Percentiles rank a stretch among this genome's conserved stretches.
Conservation (phyloP, 345 rosid genomes). For the Brassica juncea region DNA sequence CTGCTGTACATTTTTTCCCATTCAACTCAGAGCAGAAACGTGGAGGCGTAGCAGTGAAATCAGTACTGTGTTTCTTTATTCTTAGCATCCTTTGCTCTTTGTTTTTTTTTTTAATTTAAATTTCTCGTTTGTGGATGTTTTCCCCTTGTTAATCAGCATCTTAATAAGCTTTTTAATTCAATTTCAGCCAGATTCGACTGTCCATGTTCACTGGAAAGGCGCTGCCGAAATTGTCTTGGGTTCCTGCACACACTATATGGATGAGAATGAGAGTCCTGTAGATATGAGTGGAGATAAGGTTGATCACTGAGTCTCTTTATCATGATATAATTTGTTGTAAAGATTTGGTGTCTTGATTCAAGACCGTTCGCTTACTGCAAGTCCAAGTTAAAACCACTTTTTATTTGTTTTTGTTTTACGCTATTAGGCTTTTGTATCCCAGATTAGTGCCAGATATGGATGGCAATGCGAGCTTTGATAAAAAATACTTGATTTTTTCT, state of each 20-base stretch:
- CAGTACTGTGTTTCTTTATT: constrained; percentile 45
- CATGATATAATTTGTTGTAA: background rate
- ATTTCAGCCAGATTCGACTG: constrained; percentile 61
- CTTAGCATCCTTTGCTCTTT: background rate
- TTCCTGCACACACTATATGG: constrained; percentile 70
- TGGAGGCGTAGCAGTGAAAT: constrained; percentile 79
- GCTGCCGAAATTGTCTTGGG: constrained; percentile 94
- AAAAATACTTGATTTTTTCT: background rate
- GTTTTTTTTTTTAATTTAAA: background rate
- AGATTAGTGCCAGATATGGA: constrained; percentile 15
- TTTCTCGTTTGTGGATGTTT: constrained; percentile 9
- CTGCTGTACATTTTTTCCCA: constrained; percentile 76
- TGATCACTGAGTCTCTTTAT: constrained; percentile 10
- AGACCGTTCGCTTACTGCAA: constrained; percentile 3
- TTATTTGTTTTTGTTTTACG: background rate
- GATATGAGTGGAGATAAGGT: constrained; percentile 75
- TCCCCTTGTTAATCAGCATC: background rate
- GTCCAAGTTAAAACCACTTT: background rate
- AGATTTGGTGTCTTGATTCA: background rate
- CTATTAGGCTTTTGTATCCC: constrained; percentile 1
- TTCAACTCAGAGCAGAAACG: constrained; percentile 91
- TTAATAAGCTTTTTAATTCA: background rate
- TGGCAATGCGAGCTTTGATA: constrained; percentile 1
- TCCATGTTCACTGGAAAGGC: constrained; percentile 95
- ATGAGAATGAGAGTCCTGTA: constrained; percentile 50